Percentiles rank a stretch among this genome's conserved stretches.
Conservation (phyloP, 352 stramenopile species). For the Phytophthora sp. region DNA sequence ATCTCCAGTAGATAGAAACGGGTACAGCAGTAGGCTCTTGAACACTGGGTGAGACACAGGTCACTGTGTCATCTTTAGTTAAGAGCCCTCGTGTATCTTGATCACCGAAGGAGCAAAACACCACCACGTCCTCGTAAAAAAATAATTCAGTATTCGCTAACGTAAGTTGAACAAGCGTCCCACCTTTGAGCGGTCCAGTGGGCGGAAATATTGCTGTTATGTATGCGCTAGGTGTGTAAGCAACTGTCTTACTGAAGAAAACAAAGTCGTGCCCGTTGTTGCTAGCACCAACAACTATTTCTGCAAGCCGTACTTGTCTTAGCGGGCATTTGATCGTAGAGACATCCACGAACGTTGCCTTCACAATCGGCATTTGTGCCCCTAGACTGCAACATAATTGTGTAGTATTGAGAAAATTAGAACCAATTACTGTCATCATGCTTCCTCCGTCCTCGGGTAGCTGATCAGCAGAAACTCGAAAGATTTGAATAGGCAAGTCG, state of each 20-base stretch:
- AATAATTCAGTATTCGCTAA: slow-evolving; percentile 15
- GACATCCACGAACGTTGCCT: slow-evolving; percentile 20
- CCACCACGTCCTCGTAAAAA: not conserved
- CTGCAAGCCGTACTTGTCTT: not conserved
- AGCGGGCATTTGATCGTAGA: slow-evolving; percentile 18
- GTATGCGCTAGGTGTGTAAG: slow-evolving; percentile 19
- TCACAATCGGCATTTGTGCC: not conserved
- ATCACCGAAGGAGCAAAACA: slow-evolving; percentile 50
- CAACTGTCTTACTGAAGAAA: slow-evolving; percentile 7
- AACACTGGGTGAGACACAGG: slow-evolving; percentile 25
- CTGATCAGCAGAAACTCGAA: slow-evolving; percentile 18
- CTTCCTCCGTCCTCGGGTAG: slow-evolving; percentile 21
- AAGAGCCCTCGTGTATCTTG: slow-evolving; percentile 28
- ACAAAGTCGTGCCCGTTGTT: slow-evolving; percentile 51
- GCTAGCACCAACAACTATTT: slow-evolving; percentile 34
- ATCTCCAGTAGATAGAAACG: slow-evolving; percentile 40
- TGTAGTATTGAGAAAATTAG: slow-evolving; percentile 37
- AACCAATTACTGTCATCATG: slow-evolving; percentile 31
- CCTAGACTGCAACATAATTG: slow-evolving; percentile 38
- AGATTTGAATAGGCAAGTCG: slow-evolving; percentile 24
- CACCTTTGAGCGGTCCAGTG: slow-evolving; percentile 34
- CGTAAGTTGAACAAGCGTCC: slow-evolving; percentile 34
- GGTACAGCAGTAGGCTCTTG: not conserved
- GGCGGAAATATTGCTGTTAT: slow-evolving; percentile 33
- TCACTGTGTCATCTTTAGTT: slow-evolving; percentile 8